Percentiles rank a stretch among this genome's conserved stretches.
phyloP scores from a whole-genome alignment of 1,284 basidiomycete genomes.

The Sanguinoderma infundibulare region DNA sequence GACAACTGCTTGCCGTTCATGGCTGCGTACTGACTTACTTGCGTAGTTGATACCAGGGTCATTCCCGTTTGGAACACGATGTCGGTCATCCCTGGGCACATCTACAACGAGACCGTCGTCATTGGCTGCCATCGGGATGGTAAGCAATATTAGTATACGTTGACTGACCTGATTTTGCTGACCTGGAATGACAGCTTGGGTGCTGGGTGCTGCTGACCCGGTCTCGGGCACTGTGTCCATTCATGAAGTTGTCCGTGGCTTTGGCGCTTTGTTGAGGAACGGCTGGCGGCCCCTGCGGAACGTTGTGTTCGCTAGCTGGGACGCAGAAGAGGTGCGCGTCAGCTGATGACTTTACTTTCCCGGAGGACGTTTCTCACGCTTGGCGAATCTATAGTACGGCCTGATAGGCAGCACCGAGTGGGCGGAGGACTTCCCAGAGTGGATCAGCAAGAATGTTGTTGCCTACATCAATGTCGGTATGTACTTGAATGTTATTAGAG shows the following conservation, averaged over 20 bases:
- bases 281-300: slow-evolving; percentile 94
- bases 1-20: no score
- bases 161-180: background rate
- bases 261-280: slow-evolving; percentile 69
- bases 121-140: slow-evolving; percentile 90
- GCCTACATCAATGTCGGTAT: slow-evolving; percentile 86
- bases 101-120: slow-evolving; percentile 85
- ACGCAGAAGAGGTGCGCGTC: slow-evolving; percentile 80
- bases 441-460: slow-evolving; percentile 81
- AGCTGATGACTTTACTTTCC: background rate
- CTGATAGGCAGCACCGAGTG: slow-evolving; percentile 89
- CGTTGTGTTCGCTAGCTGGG: slow-evolving; percentile 91
- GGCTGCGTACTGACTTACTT: background rate
- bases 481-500: slow-evolving; percentile 17
- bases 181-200: slow-evolving; percentile 33
- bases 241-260: slow-evolving; percentile 83
- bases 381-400: slow-evolving; percentile 61
- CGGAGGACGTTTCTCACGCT: background rate
- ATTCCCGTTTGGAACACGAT: slow-evolving; percentile 90
- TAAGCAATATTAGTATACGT: slow-evolving; percentile 34
- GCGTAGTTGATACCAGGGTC: slow-evolving; percentile 71
- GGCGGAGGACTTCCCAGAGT: slow-evolving; percentile 87
- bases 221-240: slow-evolving; percentile 88
- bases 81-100: slow-evolving; percentile 88
- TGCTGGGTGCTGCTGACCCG: slow-evolving; percentile 86